phyloP scores from a whole-genome alignment of 2,329 filamentous ascomycete species.

The Cercospora sp. region DNA sequence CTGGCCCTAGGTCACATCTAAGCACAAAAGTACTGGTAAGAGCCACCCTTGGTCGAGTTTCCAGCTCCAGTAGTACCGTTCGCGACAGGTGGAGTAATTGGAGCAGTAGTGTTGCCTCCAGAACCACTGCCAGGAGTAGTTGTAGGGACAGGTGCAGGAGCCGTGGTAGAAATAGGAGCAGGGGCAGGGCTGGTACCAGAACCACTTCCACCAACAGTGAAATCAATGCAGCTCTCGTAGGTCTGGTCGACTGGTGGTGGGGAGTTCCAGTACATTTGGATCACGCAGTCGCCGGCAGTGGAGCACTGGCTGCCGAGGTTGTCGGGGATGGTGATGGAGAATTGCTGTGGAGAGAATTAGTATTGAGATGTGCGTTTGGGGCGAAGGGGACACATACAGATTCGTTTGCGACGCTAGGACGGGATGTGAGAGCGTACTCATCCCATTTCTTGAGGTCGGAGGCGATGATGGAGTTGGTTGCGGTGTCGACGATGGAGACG shows the following conservation, averaged over 20 bases:
- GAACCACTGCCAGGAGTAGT: not conserved
- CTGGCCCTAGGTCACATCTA: not conserved
- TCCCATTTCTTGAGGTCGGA: constrained; percentile 56
- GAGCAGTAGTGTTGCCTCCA: not conserved
- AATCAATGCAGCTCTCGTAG: constrained; percentile 65
- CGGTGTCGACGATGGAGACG: constrained; percentile 59
- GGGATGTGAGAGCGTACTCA: constrained; percentile 55
- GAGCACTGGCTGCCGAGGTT: constrained; percentile 51
- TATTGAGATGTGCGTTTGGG: not conserved
- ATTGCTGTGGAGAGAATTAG: constrained; percentile 39
- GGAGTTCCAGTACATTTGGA: constrained; percentile 65
- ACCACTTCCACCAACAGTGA: constrained; percentile 43
- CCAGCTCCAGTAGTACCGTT: not conserved
- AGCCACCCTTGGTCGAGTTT: not conserved
- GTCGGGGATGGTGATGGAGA: constrained; percentile 57
- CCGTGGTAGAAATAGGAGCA: no score
- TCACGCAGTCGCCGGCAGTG: constrained; percentile 54
- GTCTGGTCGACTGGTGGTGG: constrained; percentile 56
- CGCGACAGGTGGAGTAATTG: not conserved
- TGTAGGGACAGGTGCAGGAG: not conserved
- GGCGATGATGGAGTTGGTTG: constrained; percentile 55
- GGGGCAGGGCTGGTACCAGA: not conserved
- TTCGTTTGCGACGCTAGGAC: constrained; percentile 48
- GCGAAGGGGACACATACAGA: not conserved
- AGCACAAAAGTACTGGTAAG: not conserved